Evolutionary conservation across 2,329 filamentous ascomycete species (phyloP).

Genomic region (Fusarium acutatum): DNA sequence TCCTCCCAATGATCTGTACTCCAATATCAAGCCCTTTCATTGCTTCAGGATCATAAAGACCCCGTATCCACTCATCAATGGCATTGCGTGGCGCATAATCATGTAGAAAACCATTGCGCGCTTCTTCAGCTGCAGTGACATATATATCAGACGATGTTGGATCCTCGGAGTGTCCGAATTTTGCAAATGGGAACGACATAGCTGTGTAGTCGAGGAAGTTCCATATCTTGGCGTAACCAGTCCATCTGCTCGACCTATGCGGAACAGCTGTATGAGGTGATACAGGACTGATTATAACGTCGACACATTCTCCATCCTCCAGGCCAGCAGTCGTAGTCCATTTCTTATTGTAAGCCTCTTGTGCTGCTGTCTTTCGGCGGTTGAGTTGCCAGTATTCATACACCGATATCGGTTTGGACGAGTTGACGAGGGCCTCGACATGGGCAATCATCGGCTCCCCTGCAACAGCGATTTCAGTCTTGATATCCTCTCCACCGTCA

Average conservation of each 20-base stretch:
- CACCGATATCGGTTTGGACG: neutral
- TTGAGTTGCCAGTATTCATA: slow-evolving; percentile 1
- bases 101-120: neutral
- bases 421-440: neutral
- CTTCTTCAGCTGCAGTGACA: neutral
- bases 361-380: neutral
- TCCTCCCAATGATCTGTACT: neutral
- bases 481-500: neutral
- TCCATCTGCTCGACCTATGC: neutral
- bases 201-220: neutral
- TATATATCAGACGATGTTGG: neutral
- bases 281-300: neutral
- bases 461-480: neutral
- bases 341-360: neutral
- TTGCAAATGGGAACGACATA: neutral
- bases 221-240: neutral
- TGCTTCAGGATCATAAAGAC: neutral
- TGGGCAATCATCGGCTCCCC: neutral
- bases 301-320: neutral
- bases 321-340: neutral
- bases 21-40: neutral
- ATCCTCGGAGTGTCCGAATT: neutral
- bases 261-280: neutral
- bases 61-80: neutral
- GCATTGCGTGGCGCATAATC: neutral